phyloP scores from a whole-genome alignment of 2,329 filamentous ascomycete genomes.

The Parafenestella ontariensis region DNA sequence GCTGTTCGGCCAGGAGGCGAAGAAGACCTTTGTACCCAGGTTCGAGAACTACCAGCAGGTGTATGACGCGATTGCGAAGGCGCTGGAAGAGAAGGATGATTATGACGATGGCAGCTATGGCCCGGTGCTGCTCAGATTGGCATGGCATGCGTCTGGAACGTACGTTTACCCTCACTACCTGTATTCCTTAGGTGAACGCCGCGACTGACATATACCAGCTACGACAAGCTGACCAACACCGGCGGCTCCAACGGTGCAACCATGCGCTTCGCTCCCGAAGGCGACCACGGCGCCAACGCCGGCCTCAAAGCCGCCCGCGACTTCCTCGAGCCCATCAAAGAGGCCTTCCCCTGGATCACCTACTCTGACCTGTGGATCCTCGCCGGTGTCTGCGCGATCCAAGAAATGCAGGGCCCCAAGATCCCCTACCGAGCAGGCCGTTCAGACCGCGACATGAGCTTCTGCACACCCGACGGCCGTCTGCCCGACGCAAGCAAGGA shows the following conservation, averaged over 20 bases:
- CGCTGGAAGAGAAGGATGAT: slow-evolving; percentile 86
- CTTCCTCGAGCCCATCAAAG: slow-evolving; percentile 91
- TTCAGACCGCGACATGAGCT: slow-evolving; percentile 75
- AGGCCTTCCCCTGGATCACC: slow-evolving; percentile 89
- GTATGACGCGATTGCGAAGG: slow-evolving; percentile 83
- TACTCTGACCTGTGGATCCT: slow-evolving; percentile 99
- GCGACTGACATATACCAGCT: slow-evolving; percentile 52
- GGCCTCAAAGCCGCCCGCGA: slow-evolving; percentile 85
- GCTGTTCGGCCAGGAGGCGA: slow-evolving; percentile 49
- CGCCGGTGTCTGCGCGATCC: slow-evolving; percentile 81
- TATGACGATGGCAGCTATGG: slow-evolving; percentile 98
- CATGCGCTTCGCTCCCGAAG: slow-evolving; percentile 93
- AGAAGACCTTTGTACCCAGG: slow-evolving; percentile 71
- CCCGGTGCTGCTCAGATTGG: slow-evolving; percentile 86
- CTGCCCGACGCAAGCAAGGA: slow-evolving; percentile 82
- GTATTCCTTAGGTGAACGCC: too few relatives aligned
- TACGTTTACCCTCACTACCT: slow-evolving; percentile 27
- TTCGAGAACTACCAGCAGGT: slow-evolving; percentile 94
- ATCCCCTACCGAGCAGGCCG: slow-evolving; percentile 92
- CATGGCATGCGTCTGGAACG: slow-evolving; percentile 94
- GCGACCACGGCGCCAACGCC: slow-evolving; percentile 90
- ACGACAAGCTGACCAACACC: slow-evolving; percentile 84
- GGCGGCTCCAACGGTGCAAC: slow-evolving; percentile 96
- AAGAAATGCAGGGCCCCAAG: slow-evolving; percentile 91
- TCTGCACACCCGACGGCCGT: slow-evolving; percentile 93